Evolutionary conservation across 2,329 filamentous ascomycete species (phyloP).

Genomic region (Hymenoscyphus albidus): DNA sequence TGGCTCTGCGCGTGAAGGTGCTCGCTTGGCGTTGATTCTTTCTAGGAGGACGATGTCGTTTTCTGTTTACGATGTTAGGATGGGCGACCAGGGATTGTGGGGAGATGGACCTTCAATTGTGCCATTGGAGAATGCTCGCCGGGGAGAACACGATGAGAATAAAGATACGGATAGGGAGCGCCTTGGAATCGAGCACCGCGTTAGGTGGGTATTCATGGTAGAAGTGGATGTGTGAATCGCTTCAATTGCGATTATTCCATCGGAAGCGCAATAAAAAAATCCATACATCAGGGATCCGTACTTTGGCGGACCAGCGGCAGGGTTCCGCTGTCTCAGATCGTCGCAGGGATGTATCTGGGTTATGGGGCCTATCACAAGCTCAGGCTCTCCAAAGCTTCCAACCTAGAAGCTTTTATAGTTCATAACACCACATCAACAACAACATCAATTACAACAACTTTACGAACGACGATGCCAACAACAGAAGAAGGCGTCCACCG

Average conservation of each 20-base stretch:
- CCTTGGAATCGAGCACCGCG: neutral
- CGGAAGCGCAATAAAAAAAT: neutral
- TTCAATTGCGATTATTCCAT: neutral
- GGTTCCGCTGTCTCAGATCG: neutral
- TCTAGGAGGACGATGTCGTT: constrained; percentile 33
- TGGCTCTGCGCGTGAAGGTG: constrained; percentile 11
- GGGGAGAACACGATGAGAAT: constrained; percentile 10
- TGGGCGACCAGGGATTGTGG: neutral
- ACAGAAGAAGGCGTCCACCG: constrained; percentile 33
- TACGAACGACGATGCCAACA: constrained; percentile 27
- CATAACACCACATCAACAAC: too few species aligned
- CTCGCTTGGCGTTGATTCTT: constrained; percentile 13
- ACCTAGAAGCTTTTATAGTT: too few species aligned
- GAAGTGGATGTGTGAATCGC: neutral
- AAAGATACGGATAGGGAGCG: neutral
- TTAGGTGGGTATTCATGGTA: neutral
- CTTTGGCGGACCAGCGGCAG: neutral
- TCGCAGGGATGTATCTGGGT: neutral
- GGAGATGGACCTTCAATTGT: constrained; percentile 22
- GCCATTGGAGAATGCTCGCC: constrained; percentile 12
- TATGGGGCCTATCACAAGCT: neutral
- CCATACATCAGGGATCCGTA: neutral
- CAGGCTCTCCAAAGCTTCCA: neutral
- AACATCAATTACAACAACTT: neutral
- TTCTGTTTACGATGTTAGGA: constrained; percentile 21